Conservation (phyloP, 495 filamentous ascomycete genomes). For the Talaromyces borbonicus region DNA sequence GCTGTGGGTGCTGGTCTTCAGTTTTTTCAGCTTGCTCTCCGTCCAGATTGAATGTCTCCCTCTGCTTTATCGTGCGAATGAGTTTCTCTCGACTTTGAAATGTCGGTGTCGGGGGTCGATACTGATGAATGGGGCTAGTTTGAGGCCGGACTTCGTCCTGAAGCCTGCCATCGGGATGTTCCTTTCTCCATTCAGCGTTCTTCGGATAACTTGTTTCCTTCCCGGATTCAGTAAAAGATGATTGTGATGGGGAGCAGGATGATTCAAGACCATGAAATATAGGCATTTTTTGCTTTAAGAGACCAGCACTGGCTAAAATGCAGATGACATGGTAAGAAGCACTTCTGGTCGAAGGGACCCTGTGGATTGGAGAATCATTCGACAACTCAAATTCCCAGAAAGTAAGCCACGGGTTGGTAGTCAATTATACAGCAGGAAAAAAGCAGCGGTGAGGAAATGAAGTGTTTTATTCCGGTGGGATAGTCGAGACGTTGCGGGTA, state of each 20-base stretch:
- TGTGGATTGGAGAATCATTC: neutral
- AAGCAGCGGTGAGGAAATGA: no score
- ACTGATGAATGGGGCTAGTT: conserved; percentile 4
- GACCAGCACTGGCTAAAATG: neutral
- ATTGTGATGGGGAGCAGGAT: conserved; percentile 2
- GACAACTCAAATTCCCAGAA: no score
- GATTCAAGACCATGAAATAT: conserved; percentile 40
- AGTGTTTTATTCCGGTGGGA: no score
- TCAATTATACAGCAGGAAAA: neutral
- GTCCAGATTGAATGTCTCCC: conserved; percentile 12
- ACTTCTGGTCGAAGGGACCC: neutral
- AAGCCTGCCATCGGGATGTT: conserved; percentile 4
- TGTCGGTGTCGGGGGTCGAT: conserved; percentile 14
- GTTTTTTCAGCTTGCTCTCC: no score
- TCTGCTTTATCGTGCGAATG: conserved; percentile 75
- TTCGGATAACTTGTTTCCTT: neutral
- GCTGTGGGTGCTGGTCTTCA: no score
- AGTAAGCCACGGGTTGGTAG: no score
- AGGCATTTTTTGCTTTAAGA: conserved; percentile 40
- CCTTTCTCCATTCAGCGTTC: conserved; percentile 4
- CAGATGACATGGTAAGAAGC: neutral
- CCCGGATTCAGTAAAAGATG: neutral
- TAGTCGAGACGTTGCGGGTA: no score
- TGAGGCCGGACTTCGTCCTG: conserved; percentile 4
- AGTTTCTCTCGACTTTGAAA: conserved; percentile 58